Base-by-base conservation (phyloP, 768 basidiomycete genomes). In the Lactifluus pinguis region DNA sequence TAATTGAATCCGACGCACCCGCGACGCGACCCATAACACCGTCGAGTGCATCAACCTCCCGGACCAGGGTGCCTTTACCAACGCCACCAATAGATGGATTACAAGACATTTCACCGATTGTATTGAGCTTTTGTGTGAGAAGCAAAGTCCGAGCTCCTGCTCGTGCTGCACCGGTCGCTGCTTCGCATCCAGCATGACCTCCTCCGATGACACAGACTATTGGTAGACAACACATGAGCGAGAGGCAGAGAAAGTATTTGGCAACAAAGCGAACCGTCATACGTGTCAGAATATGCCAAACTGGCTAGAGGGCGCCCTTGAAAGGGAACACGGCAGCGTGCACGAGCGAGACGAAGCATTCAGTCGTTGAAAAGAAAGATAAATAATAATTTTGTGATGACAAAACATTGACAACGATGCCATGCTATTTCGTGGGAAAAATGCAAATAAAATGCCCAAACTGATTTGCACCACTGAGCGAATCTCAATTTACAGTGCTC, bases 21-120 rank as follows among this genome's bases (percentile, higher is more conserved):
- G 89, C 81, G n/a, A 92, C 82, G 48, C 76, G 76, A 1, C 89
- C 93, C 77, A 92, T 92, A 10, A 94, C 68, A 2, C 93, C 93
- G 65, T 92, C 93, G 59, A 95, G 74, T 32, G 93, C 93, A 68
- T 95, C 93, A 6, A 95, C 84, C 71, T 95, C 93, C 47, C 87
- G 77, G n/a, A 95, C 90, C 34, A 95, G 76, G 0, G 87, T 93
- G 19, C 93, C 93, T 73, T 95, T 95, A 6, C 93, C 93, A 4
- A 95, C 85, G 19, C 92, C 92, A 7, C 93, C 93, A 61, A 95
- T 87, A 1, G 89, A 92, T 2, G 93, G 93, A 71, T 95, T 95
- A 67, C 93, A 95, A 21, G 91, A 93, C 68, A 95, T 75, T 63
- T 83, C 84, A 38, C 93, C 93, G 49, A 95, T 82, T 0, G 85